Percentiles rank a stretch among this genome's conserved stretches.
Evolutionary conservation across 495 filamentous ascomycete species (phyloP).

Genomic region (Talaromyces nanjingensis): DNA sequence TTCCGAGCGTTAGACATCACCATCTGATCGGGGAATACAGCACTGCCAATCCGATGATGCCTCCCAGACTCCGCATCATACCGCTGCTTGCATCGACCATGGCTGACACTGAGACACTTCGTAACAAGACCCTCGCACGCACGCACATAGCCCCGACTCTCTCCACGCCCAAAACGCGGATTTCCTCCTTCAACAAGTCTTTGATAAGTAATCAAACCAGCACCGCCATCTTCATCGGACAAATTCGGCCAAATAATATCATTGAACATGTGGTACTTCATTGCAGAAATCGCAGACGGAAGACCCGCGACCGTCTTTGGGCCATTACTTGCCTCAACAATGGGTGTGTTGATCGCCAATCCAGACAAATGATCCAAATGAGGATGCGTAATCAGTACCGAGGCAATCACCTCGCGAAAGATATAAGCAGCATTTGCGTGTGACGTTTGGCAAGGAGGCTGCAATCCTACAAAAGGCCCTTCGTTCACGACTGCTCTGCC

Average conservation of each 20-base stretch:
- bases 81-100: slow-evolving; percentile 76
- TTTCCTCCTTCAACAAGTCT: slow-evolving; percentile 84
- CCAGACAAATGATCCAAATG: slow-evolving; percentile 91
- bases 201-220: slow-evolving; percentile 85
- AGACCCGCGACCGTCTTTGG: slow-evolving; percentile 81
- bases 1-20: slow-evolving; percentile 21
- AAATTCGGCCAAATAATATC: slow-evolving; percentile 97
- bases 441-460: slow-evolving; percentile 52
- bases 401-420: slow-evolving; percentile 69
- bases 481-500: slow-evolving; percentile 18
- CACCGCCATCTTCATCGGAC: slow-evolving; percentile 91
- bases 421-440: slow-evolving; percentile 75
- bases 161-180: slow-evolving; percentile 66
- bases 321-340: slow-evolving; percentile 60
- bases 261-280: slow-evolving; percentile 95
- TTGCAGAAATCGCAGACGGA: slow-evolving; percentile 74
- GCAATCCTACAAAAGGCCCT: slow-evolving; percentile 71
- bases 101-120: slow-evolving; percentile 72
- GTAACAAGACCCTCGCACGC: slow-evolving; percentile 75
- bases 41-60: slow-evolving; percentile 53
- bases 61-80: slow-evolving; percentile 38
- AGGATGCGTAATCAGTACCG: slow-evolving; percentile 86
- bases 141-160: slow-evolving; percentile 72
- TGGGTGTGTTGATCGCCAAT: slow-evolving; percentile 86
- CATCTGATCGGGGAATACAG: slow-evolving; percentile 32